Evolutionary conservation across 2,329 filamentous ascomycete species (phyloP), one percentile per base, ranked within the genome.

Genomic region (Aspergillus sp.): DNA sequence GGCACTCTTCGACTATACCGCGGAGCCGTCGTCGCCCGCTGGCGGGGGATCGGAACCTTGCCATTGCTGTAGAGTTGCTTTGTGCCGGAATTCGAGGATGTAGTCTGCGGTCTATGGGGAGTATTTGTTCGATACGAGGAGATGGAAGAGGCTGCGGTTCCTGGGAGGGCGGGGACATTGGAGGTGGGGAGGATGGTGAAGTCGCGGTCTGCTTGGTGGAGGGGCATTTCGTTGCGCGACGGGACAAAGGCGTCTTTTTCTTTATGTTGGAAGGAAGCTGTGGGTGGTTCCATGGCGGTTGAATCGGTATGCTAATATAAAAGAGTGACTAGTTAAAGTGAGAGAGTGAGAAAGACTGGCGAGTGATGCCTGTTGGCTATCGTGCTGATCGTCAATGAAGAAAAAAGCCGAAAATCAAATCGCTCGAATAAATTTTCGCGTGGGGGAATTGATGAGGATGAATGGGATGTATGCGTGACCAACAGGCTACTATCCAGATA

Each of bases 11-110:
- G 58, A 49, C 54, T 57, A 48, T 57, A 56, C 37, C 55, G 52
- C 22, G 51, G 49, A 30, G 49, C 47, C 10, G 45, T 49, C 4
- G 15, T 42, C 9, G 53, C 45, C 5, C 53, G 55, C 46, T 62
- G 57, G 19, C 64, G 57, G 23, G 64, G 64, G 7, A 66, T 66
- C 2, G 62, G 60, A 13, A 67, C 60, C 49, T 66, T 67, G 32
- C 52, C 53, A 46, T 53, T 58, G 7, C 30, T 42, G 17, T 44
- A 13, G 39, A 51, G 37, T 15, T 51, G 52, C 27, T 53, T 56
- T 25, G 48, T 58, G 25, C 45, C 52, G 15, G 51, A 7, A 19
- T 49, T 20, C 17, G 19, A 10, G 38, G 33, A 17, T 2, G 13
- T 35, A 13, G 17, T 17, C n/a, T 35, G 25, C 25, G 25, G 25